Evolutionary conservation across 495 filamentous ascomycete species (phyloP).

Genomic region (Tuber borchii): DNA sequence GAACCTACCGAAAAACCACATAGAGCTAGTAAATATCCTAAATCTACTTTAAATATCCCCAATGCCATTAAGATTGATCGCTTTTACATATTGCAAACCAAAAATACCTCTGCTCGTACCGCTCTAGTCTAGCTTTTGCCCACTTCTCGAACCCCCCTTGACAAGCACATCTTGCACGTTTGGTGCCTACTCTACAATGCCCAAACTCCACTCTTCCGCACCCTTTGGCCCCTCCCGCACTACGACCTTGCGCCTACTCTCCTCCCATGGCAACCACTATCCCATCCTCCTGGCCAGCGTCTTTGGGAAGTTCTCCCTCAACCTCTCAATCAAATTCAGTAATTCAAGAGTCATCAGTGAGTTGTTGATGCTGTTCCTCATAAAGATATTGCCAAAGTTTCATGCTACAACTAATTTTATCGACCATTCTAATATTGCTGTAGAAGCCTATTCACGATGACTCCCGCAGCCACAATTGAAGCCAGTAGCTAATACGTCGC

Average conservation of each 20-base stretch:
- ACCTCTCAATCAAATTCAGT: constrained; percentile 60
- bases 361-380: constrained; percentile 86
- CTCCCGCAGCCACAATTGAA: constrained; percentile 87
- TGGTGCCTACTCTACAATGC: constrained; percentile 75
- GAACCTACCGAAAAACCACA: background rate
- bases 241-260: constrained; percentile 59
- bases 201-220: constrained; percentile 59
- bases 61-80: background rate
- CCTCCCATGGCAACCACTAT: constrained; percentile 85
- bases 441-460: constrained; percentile 82
- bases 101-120: constrained; percentile 11
- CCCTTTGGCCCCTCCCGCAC: constrained; percentile 63
- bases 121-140: constrained; percentile 61
- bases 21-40: background rate
- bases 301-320: constrained; percentile 64
- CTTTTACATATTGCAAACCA: background rate
- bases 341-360: constrained; percentile 79
- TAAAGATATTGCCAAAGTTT: constrained; percentile 85
- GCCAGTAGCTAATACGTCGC: constrained; percentile 76
- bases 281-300: constrained; percentile 73
- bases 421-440: constrained; percentile 74
- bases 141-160: constrained; percentile 72
- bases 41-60: background rate
- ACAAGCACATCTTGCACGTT: constrained; percentile 91
- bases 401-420: constrained; percentile 80